phyloP scores from a whole-genome alignment of 73 alveolate species.

The Paramecium tetraurelia region DNA sequence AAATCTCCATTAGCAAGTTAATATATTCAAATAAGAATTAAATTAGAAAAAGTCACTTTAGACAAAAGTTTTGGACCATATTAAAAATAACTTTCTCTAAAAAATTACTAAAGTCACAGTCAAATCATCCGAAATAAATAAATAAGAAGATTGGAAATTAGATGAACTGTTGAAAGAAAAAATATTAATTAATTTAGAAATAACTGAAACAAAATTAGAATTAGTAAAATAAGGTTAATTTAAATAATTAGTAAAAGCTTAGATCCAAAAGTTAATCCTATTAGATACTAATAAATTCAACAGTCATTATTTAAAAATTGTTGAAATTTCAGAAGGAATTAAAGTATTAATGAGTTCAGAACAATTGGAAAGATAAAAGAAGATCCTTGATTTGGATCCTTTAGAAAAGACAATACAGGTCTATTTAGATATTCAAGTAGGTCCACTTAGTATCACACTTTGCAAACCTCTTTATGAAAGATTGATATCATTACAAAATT shows the following conservation, averaged over 20 bases:
- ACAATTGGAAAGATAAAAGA: conserved; percentile 19
- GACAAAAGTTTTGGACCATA: conserved; percentile 16
- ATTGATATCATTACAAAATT: neutral
- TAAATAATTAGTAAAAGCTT: conserved; percentile 7
- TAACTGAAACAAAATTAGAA: neutral
- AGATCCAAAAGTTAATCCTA: neutral
- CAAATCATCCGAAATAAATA: neutral
- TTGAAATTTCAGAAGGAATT: conserved; percentile 43
- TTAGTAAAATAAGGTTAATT: conserved; percentile 31
- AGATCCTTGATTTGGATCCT: conserved; percentile 36
- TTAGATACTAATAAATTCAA: conserved; percentile 21
- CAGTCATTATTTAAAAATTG: neutral
- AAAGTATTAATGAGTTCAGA: conserved; percentile 44
- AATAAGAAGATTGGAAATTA: conserved; percentile 39
- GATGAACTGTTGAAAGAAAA: conserved; percentile 37
- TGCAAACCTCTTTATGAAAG: conserved; percentile 47
- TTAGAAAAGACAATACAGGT: conserved; percentile 34
- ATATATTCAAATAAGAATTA: conserved; percentile 19
- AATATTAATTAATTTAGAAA: neutral
- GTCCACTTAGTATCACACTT: conserved; percentile 11
- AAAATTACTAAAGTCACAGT: conserved; percentile 25
- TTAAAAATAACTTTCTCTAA: conserved; percentile 7
- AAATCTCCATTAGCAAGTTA: conserved; percentile 25
- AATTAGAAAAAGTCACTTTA: conserved; percentile 4
- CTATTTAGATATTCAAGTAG: conserved; percentile 1